Evolutionary conservation across 257 asterid species (phyloP).

Genomic region (Sherardia arvensis): DNA sequence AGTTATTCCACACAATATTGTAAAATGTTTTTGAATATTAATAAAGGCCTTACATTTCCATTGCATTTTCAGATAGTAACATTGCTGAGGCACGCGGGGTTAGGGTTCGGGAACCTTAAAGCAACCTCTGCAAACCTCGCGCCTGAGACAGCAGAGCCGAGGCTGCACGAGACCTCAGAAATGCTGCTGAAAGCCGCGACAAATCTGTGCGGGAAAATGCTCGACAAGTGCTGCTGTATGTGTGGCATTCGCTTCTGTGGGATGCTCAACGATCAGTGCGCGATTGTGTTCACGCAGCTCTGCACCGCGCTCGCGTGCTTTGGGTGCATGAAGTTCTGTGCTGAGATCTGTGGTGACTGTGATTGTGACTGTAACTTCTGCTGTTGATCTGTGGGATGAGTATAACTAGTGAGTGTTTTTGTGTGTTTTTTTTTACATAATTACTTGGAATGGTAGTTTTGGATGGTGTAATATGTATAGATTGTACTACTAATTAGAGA

Average conservation of each 20-base stretch:
- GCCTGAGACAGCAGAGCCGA: constrained; percentile 54
- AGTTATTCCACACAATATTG: not conserved
- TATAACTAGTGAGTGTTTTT: not conserved
- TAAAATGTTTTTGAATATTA: not conserved
- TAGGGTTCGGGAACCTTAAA: constrained; percentile 52
- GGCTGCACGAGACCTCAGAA: constrained; percentile 48
- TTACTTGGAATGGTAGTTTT: not conserved
- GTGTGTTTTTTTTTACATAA: not conserved
- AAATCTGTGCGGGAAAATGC: constrained; percentile 31
- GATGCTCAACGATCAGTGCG: constrained; percentile 57
- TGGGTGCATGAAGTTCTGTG: constrained; percentile 53
- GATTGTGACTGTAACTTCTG: constrained; percentile 12
- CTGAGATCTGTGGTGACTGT: constrained; percentile 46
- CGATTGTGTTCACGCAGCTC: constrained; percentile 51
- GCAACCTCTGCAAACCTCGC: constrained; percentile 59
- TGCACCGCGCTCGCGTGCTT: constrained; percentile 71
- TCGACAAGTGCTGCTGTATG: constrained; percentile 68
- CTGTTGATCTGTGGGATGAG: too few relatives aligned
- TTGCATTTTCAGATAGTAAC: constrained; percentile 11
- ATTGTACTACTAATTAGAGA: too few relatives aligned
- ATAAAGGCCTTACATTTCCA: not conserved
- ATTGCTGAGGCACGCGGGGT: constrained; percentile 36
- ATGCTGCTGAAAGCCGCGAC: constrained; percentile 50
- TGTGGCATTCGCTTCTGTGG: constrained; percentile 51
- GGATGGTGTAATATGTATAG: not conserved